Base-by-base conservation (phyloP, 2,329 filamentous ascomycete species). In the Penicillium griseofulvum region DNA sequence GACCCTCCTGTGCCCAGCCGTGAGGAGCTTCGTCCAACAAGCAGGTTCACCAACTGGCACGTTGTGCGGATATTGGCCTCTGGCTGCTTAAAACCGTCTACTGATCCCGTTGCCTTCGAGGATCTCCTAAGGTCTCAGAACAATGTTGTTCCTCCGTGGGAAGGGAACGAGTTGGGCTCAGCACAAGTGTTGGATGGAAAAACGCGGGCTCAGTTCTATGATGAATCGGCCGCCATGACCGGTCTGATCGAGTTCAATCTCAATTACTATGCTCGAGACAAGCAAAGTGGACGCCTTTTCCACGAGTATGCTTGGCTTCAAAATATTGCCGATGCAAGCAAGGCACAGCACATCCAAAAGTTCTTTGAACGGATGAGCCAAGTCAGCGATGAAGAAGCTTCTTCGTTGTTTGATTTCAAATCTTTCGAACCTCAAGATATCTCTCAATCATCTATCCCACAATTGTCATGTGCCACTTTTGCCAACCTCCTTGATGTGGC, bases 1-100 rank as follows among this genome's bases (percentile, higher is more conserved):
- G 58, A 60, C 10, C 54, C 53, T 29, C 36, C 49, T 3, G 45
- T 19, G 5, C 31, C 60, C 16, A 54, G 64, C 9, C 65, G 68
- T 43, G 57, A 63, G 22, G 58, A 63, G 24, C 61, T 73, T 16
- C 53, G 60, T 5, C 66, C 68, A 29, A 70, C 70, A 9, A 64
- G 63, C 8, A 70, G 64, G 53, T 62, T 65, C 34, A 60, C 69
- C 19, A 73, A 74, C 37, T 73, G 71, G 61, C 67, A 76, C 38
- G 60, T 82, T 33, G 68, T 78, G n/a, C 80, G 83, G 29, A 68
- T 84, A 24, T 42, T 81, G 8, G 80, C 84, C 54, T 78, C 79
- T 1, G 77, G 76, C 34, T 75, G 73, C 19, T 63, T 83, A 16
- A 65, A 76, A 7, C 68, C 78, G 2, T 72, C 79, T 33, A 68